Percentiles rank a stretch among this genome's conserved stretches.
phyloP scores from a whole-genome alignment of 2,329 filamentous ascomycete species.

The Trichoderma koningii region DNA sequence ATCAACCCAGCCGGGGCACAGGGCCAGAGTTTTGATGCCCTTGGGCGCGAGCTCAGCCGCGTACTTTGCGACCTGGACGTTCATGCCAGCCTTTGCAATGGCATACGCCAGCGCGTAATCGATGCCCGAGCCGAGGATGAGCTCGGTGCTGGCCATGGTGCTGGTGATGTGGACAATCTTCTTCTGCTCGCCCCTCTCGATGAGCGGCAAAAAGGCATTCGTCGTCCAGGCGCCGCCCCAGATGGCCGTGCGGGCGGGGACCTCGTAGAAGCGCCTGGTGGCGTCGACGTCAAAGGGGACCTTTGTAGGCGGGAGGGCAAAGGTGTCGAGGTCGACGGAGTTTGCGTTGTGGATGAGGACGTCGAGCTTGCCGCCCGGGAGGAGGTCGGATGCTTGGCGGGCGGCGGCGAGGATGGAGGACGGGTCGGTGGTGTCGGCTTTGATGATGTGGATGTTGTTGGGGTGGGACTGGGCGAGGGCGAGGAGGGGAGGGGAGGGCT shows the following conservation, averaged over 20 bases:
- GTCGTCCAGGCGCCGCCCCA: conserved; percentile 31
- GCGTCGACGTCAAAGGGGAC: conserved; percentile 25
- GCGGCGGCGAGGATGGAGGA: conserved; percentile 42
- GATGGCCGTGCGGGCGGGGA: conserved; percentile 43
- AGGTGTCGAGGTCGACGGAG: conserved; percentile 33
- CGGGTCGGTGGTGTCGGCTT: conserved; percentile 40
- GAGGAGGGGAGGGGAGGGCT: conserved; percentile 33
- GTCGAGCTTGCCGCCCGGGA: conserved; percentile 42
- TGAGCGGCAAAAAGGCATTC: conserved; percentile 45
- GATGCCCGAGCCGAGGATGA: conserved; percentile 34
- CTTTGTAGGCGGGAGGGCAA: conserved; percentile 29
- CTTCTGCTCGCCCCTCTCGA: conserved; percentile 43
- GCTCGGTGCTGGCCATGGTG: conserved; percentile 40
- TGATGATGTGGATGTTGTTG: conserved; percentile 44
- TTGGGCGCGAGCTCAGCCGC: conserved; percentile 35
- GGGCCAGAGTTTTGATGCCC: conserved; percentile 28
- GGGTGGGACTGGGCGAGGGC: conserved; percentile 34
- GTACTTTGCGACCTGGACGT: conserved; percentile 46
- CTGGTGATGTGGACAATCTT: conserved; percentile 46
- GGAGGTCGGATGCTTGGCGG: conserved; percentile 37
- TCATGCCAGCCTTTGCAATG: conserved; percentile 45
- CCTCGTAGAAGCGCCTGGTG: conserved; percentile 38
- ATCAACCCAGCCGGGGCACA: conserved; percentile 30
- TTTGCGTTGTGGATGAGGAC: conserved; percentile 45
- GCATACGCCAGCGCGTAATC: conserved; percentile 39